Evolutionary conservation across 805 yeast species (phyloP).

Genomic region (Isabelozyma pseudorhagii): DNA sequence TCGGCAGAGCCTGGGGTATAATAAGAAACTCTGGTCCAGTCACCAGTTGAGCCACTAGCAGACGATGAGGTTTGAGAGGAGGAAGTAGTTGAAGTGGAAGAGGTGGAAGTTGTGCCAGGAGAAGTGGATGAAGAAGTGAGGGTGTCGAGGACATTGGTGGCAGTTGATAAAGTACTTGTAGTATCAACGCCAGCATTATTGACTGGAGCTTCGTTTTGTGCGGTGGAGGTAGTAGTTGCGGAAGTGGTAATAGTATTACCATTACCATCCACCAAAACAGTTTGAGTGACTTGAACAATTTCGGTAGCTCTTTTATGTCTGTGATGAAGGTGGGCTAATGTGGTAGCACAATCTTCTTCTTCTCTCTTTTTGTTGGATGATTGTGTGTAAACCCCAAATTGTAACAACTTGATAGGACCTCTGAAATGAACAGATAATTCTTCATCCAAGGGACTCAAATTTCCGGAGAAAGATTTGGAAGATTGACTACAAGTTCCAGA

Average conservation of each 20-base stretch:
- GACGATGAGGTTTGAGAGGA: constrained; percentile 21
- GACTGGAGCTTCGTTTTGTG: constrained; percentile 5
- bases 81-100: constrained; percentile 13
- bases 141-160: constrained; percentile 5
- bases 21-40: constrained; percentile 76
- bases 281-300: constrained; percentile 71
- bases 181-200: constrained; percentile 4
- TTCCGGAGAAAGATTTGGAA: constrained; percentile 60
- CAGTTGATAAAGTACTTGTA: constrained; percentile 1
- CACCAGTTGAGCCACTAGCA: constrained; percentile 42
- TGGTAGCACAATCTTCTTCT: constrained; percentile 45
- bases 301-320: constrained; percentile 61
- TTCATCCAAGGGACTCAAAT: constrained; percentile 77
- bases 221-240: constrained; percentile 19
- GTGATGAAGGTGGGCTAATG: constrained; percentile 45
- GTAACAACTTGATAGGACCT: constrained; percentile 77
- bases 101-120: constrained; percentile 15
- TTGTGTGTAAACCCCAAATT: constrained; percentile 89
- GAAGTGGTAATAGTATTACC: constrained; percentile 42
- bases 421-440: constrained; percentile 87
- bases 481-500: constrained; percentile 69
- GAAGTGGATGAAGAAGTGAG: constrained; percentile 7
- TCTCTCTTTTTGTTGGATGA: constrained; percentile 43
- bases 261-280: constrained; percentile 63
- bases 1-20: constrained; percentile 68